Conservation (phyloP, 768 basidiomycete species). For the Podaxis carcinomalis region DNA sequence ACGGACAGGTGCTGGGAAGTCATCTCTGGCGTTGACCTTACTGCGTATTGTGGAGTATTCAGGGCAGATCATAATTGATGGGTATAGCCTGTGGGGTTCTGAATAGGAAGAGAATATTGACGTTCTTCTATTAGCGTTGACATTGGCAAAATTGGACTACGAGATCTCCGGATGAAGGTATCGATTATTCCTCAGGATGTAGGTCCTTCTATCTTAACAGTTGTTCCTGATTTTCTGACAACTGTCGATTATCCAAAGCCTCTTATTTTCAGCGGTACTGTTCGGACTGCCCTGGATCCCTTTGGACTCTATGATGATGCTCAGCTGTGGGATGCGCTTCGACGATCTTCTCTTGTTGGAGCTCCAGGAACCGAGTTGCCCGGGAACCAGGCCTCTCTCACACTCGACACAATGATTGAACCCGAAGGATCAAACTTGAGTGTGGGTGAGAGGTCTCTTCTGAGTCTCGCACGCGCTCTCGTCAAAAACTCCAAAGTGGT, state of each 20-base stretch:
- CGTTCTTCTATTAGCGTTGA: constrained; percentile 39
- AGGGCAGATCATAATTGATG: constrained; percentile 64
- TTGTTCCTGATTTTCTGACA: not conserved
- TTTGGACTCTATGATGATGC: constrained; percentile 63
- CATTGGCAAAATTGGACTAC: constrained; percentile 64
- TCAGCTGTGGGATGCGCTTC: constrained; percentile 69
- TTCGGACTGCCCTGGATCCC: constrained; percentile 55
- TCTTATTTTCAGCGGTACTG: constrained; percentile 30
- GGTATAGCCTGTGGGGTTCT: constrained; percentile 25
- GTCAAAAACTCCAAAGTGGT: constrained; percentile 74
- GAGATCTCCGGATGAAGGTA: constrained; percentile 53
- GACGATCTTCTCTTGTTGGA: constrained; percentile 44
- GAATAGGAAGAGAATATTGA: constrained; percentile 11
- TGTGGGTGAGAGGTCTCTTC: constrained; percentile 66
- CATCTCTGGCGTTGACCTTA: constrained; percentile 59
- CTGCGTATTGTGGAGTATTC: constrained; percentile 68
- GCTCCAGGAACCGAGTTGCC: constrained; percentile 20
- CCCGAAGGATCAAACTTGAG: constrained; percentile 74
- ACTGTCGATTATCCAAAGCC: not conserved
- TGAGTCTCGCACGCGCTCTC: constrained; percentile 76
- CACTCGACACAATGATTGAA: constrained; percentile 73
- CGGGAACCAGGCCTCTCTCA: constrained; percentile 53
- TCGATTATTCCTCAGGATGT: constrained; percentile 71
- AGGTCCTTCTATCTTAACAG: constrained; percentile 16
- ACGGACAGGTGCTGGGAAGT: constrained; percentile 55